Conservation (phyloP, 2,329 filamentous ascomycete genomes). For the Microdochium bolleyi region DNA sequence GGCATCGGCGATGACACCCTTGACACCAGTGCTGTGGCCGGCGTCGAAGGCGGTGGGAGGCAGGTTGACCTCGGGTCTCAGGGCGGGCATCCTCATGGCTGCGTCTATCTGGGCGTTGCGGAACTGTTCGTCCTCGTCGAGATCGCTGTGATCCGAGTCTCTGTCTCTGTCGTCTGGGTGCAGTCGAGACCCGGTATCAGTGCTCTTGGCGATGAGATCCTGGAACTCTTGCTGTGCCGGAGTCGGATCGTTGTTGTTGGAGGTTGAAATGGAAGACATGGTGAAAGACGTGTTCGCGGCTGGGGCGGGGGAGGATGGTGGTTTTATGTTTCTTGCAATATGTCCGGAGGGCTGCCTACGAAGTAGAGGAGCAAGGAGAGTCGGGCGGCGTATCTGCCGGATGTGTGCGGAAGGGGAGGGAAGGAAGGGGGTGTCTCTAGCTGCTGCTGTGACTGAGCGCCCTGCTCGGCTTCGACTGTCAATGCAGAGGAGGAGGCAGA, state of each 20-base stretch:
- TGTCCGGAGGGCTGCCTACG: not conserved
- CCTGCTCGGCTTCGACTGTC: not conserved
- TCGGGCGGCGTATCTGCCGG: not conserved
- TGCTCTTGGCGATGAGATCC: constrained; percentile 50
- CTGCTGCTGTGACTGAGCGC: not conserved
- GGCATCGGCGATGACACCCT: constrained; percentile 81
- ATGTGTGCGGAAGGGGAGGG: not conserved
- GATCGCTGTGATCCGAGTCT: constrained; percentile 37
- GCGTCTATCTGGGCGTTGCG: constrained; percentile 50
- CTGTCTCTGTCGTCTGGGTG: constrained; percentile 53
- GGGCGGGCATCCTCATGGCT: constrained; percentile 56
- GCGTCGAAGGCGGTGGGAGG: constrained; percentile 56
- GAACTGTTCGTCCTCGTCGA: constrained; percentile 47
- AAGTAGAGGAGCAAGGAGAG: not conserved
- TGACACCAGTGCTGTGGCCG: constrained; percentile 70
- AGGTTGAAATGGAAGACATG: constrained; percentile 34
- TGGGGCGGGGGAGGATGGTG: constrained; percentile 1
- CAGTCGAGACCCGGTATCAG: constrained; percentile 27
- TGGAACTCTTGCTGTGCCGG: constrained; percentile 62
- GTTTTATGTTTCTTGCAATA: constrained; percentile 4
- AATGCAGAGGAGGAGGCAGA: not conserved
- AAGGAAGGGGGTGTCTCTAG: not conserved
- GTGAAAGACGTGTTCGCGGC: constrained; percentile 9
- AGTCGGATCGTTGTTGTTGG: constrained; percentile 30
- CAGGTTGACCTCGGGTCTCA: constrained; percentile 45